phyloP scores from a whole-genome alignment of 176 grass and related monocot species.

The bread wheat (Triticum aestivum) region DNA sequence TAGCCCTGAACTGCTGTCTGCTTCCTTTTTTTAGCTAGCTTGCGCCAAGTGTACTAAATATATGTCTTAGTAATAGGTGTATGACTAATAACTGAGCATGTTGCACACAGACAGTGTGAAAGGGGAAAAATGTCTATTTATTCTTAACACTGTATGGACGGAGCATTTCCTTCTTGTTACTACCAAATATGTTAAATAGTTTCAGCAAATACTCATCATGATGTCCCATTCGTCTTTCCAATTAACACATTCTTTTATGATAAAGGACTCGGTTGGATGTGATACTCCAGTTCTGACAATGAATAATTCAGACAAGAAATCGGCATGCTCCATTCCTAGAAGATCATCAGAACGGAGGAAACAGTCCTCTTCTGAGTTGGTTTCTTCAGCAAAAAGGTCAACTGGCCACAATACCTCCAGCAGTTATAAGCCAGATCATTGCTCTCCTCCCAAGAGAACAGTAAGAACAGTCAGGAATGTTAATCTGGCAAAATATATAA shows the following conservation, averaged over 20 bases:
- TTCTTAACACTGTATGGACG: background rate
- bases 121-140: background rate
- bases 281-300: slow-evolving; percentile 28
- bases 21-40: background rate
- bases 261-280: slow-evolving; percentile 24
- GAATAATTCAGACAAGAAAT: slow-evolving; percentile 55
- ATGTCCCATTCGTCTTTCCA: slow-evolving; percentile 8
- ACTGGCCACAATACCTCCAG: slow-evolving; percentile 33
- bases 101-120: background rate
- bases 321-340: slow-evolving; percentile 38
- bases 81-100: background rate
- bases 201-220: background rate
- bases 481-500: slow-evolving; percentile 32
- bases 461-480: slow-evolving; percentile 35
- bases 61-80: background rate
- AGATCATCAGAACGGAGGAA: slow-evolving; percentile 38
- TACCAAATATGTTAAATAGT: background rate
- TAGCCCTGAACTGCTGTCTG: background rate
- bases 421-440: slow-evolving; percentile 36
- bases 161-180: slow-evolving; percentile 6
- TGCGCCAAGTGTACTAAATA: background rate
- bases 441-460: slow-evolving; percentile 41
- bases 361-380: slow-evolving; percentile 23
- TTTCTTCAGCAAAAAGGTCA: slow-evolving; percentile 34
- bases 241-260: slow-evolving; percentile 21